These are phyloP conservation scores for Jimgerdemannia lactiflua DNA, from an alignment of 192 early-diverging fungal genomes.

Conservation along the genomic window DNA sequence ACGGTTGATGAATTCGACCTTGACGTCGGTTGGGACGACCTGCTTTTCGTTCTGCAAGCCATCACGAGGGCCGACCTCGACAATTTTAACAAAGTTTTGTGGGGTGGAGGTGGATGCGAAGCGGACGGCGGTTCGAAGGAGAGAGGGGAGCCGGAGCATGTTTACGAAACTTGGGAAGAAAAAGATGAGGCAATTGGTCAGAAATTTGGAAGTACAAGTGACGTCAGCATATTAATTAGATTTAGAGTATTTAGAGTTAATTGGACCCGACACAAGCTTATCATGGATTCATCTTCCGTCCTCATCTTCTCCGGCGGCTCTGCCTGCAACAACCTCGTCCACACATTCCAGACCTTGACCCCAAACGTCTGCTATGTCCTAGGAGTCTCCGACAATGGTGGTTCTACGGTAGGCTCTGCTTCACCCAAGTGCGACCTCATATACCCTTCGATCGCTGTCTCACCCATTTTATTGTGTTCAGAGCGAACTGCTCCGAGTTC, in stretches of 20 bases:
- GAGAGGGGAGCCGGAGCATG: not conserved
- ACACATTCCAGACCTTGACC: constrained; percentile 56
- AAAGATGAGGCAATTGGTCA: too few species aligned
- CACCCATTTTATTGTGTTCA: constrained; percentile 30
- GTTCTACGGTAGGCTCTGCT: constrained; percentile 37
- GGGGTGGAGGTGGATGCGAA: constrained; percentile 7
- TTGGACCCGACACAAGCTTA: not conserved
- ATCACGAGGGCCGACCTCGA: constrained; percentile 95
- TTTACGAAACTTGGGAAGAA: too few species aligned
- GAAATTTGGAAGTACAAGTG: not conserved
- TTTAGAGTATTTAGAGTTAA: not conserved
- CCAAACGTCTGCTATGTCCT: constrained; percentile 65
- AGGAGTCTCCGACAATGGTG: constrained; percentile 75
- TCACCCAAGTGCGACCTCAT: not conserved
- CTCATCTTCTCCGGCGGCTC: constrained; percentile 77
- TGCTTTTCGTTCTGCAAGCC: constrained; percentile 96
- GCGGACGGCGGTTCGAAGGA: not conserved
- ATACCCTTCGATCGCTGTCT: not conserved
- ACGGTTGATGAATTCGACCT: constrained; percentile 84
- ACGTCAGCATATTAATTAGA: not conserved
- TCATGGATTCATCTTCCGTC: constrained; percentile 33
- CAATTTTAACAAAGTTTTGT: constrained; percentile 72
- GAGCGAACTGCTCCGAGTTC: constrained; percentile 67
- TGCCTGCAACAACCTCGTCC: constrained; percentile 57
- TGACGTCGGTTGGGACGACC: constrained; percentile 74